phyloP scores from a whole-genome alignment of 1,284 basidiomycete species.

The Ustilago nuda region DNA sequence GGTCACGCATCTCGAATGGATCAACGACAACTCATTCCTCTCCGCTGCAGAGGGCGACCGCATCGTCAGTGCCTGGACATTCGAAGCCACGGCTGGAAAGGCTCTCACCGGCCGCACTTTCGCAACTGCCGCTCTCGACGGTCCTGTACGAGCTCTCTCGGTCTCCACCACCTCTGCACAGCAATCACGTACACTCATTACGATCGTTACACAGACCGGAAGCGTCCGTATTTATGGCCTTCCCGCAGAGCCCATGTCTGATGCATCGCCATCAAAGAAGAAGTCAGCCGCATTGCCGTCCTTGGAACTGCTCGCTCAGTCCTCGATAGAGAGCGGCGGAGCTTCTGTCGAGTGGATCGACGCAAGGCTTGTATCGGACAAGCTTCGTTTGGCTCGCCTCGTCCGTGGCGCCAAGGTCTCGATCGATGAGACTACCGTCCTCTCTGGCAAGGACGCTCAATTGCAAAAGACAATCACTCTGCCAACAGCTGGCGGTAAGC shows the following conservation, averaged over 20 bases:
- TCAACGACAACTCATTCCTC: constrained; percentile 72
- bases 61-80: constrained; percentile 77
- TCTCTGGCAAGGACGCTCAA: constrained; percentile 34
- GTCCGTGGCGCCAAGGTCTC: constrained; percentile 62
- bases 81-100: constrained; percentile 65
- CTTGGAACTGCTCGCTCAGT: constrained; percentile 32
- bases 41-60: constrained; percentile 81
- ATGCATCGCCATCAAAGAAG: constrained; percentile 44
- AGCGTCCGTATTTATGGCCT: constrained; percentile 61
- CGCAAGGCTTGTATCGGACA: constrained; percentile 39
- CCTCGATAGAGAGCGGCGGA: constrained; percentile 21
- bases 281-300: constrained; percentile 47
- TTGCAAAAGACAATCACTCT: constrained; percentile 31
- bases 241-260: constrained; percentile 49
- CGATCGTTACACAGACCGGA: constrained; percentile 69
- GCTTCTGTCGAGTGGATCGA: constrained; percentile 47
- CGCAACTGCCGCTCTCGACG: constrained; percentile 69
- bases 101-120: constrained; percentile 37
- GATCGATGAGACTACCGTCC: constrained; percentile 50
- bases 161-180: constrained; percentile 49
- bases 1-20: constrained; percentile 60
- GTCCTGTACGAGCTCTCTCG: constrained; percentile 66
- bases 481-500: constrained; percentile 25
- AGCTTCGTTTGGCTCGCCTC: constrained; percentile 53
- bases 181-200: constrained; percentile 66